Percentiles rank a stretch among this genome's conserved stretches.
Conservation (phyloP, 2,329 filamentous ascomycete genomes). For the Sarocladiaceae sp. region DNA sequence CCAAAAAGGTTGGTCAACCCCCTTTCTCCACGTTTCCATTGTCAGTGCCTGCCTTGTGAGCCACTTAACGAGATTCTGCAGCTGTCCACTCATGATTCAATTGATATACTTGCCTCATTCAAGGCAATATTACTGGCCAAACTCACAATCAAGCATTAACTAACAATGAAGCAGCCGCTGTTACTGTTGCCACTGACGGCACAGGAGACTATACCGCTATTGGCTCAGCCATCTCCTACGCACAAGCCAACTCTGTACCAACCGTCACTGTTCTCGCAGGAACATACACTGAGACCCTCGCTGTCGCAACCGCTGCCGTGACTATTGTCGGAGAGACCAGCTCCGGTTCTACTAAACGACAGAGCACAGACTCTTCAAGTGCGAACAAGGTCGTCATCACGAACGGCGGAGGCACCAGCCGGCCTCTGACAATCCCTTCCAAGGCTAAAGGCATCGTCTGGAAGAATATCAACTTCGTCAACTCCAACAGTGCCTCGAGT, state of each 20-base stretch:
- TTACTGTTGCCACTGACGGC: constrained; percentile 40
- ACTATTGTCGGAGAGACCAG: constrained; percentile 30
- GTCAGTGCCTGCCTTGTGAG: too few species aligned
- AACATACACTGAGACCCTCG: constrained; percentile 38
- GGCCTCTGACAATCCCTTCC: constrained; percentile 22
- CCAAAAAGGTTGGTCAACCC: neutral
- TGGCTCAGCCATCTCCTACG: constrained; percentile 36
- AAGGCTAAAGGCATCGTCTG: constrained; percentile 22
- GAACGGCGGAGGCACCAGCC: constrained; percentile 11
- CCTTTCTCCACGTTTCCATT: neutral
- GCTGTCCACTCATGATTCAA: too few species aligned
- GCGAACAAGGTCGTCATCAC: constrained; percentile 53
- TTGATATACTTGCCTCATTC: too few species aligned
- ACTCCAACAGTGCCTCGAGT: neutral
- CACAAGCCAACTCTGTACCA: constrained; percentile 14
- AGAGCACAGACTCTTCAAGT: constrained; percentile 34
- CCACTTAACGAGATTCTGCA: too few species aligned
- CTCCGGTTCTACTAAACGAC: constrained; percentile 37
- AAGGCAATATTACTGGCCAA: too few species aligned
- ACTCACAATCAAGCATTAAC: too few species aligned
- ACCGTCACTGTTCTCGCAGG: constrained; percentile 32
- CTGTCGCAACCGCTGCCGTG: constrained; percentile 31
- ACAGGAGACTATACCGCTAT: constrained; percentile 41
- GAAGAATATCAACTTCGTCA: constrained; percentile 26
- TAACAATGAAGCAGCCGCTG: constrained; percentile 21